Conservation (phyloP, 768 basidiomycete species). For the Asterophora lycoperdoides region DNA sequence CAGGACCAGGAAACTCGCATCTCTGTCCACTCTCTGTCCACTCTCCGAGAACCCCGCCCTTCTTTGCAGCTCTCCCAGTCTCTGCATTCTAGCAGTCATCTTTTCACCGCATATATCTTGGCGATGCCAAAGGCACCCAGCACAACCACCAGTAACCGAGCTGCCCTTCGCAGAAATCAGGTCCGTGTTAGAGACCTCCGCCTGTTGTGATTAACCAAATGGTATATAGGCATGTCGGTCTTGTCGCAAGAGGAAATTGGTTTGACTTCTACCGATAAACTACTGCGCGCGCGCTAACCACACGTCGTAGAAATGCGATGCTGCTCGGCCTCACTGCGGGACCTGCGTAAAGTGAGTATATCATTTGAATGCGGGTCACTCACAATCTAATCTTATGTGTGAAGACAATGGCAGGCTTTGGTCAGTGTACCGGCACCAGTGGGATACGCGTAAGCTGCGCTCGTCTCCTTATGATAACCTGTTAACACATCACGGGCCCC, state of each 20-base stretch:
- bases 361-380: background rate
- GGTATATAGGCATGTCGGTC: constrained; percentile 66
- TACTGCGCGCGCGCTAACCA: background rate
- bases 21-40: constrained; percentile 9
- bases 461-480: constrained; percentile 1
- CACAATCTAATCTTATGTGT: constrained; percentile 8
- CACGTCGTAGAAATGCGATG: constrained; percentile 74
- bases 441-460: constrained; percentile 68
- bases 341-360: constrained; percentile 77
- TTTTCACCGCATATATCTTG: background rate
- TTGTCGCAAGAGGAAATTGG: constrained; percentile 82
- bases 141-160: constrained; percentile 40
- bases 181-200: constrained; percentile 29
- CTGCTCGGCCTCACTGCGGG: constrained; percentile 77
- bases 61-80: background rate
- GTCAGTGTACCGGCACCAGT: constrained; percentile 82
- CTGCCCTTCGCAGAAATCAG: constrained; percentile 78
- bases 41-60: constrained; percentile 14
- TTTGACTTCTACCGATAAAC: constrained; percentile 31
- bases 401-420: constrained; percentile 75
- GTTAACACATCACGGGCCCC: constrained; percentile 12
- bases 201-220: background rate
- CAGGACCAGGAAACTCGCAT: too few species aligned
- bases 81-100: background rate
- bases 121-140: constrained; percentile 65